Percentiles rank a stretch among this genome's conserved stretches.
phyloP scores from a whole-genome alignment of 305 asterid species.

The Fraxinus paxiana region DNA sequence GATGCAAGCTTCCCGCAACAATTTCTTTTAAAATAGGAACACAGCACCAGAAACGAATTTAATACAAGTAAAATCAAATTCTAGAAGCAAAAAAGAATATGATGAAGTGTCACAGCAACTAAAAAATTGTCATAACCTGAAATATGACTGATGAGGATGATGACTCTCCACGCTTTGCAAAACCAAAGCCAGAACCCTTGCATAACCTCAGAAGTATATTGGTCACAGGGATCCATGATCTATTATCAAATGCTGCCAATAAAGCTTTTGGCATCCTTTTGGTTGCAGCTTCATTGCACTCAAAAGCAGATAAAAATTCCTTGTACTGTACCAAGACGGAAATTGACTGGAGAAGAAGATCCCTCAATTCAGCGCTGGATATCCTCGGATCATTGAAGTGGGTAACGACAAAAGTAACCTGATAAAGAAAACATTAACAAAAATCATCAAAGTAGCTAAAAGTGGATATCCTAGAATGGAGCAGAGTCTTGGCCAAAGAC shows the following conservation, averaged over 20 bases:
- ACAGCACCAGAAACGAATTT: not conserved
- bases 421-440: constrained; percentile 19
- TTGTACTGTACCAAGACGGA: constrained; percentile 82
- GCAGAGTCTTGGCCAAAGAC: not conserved
- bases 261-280: constrained; percentile 73
- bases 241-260: constrained; percentile 74
- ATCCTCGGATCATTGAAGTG: constrained; percentile 94
- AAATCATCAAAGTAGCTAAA: not conserved
- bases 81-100: constrained; percentile 16
- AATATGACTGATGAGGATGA: constrained; percentile 75
- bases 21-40: constrained; percentile 40
- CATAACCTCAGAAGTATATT: constrained; percentile 72
- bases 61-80: constrained; percentile 17
- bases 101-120: not conserved
- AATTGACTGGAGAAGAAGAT: constrained; percentile 93
- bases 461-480: not conserved
- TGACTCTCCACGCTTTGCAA: constrained; percentile 77
- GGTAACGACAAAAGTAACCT: constrained; percentile 79
- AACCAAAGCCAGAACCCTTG: constrained; percentile 80
- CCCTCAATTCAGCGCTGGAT: constrained; percentile 80
- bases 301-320: constrained; percentile 73
- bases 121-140: constrained; percentile 45
- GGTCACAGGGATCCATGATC: constrained; percentile 95
- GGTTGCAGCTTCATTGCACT: constrained; percentile 78
- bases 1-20: constrained; percentile 81